Percentiles rank a stretch among this genome's conserved stretches.
Conservation (phyloP, 2,329 filamentous ascomycete genomes). For the Diaporthe sp. region DNA sequence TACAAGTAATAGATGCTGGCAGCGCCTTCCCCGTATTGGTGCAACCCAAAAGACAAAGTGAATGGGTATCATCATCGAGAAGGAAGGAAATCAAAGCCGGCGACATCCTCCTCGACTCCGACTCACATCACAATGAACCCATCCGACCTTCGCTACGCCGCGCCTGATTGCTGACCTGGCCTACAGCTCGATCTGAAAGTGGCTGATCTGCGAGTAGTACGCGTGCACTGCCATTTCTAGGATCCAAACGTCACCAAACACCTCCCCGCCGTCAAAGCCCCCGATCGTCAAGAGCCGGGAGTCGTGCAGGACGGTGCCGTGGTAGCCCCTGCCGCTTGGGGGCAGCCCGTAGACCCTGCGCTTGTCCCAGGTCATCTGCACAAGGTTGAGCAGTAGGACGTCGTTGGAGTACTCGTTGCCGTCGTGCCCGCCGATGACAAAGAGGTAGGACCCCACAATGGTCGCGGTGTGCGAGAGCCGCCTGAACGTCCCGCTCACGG, state of each 20-base stretch:
- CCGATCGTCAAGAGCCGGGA: slow-evolving; percentile 75
- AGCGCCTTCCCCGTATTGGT: neutral
- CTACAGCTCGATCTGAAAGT: slow-evolving; percentile 78
- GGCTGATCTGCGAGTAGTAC: slow-evolving; percentile 81
- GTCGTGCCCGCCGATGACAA: slow-evolving; percentile 79
- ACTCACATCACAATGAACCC: slow-evolving; percentile 1
- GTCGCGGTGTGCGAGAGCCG: slow-evolving; percentile 78
- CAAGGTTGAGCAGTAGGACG: slow-evolving; percentile 76
- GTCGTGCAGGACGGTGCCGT: slow-evolving; percentile 76
- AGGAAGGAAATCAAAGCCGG: slow-evolving; percentile 7
- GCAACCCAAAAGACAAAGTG: slow-evolving; percentile 7
- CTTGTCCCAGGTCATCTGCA: slow-evolving; percentile 82
- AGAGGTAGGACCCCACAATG: slow-evolving; percentile 78
- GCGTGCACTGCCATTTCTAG: slow-evolving; percentile 78
- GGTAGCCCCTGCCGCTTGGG: slow-evolving; percentile 76
- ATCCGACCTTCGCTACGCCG: neutral
- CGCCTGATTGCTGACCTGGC: slow-evolving; percentile 36
- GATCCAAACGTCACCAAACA: slow-evolving; percentile 77
- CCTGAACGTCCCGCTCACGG: slow-evolving; percentile 72
- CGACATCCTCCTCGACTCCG: neutral
- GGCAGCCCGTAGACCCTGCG: slow-evolving; percentile 74
- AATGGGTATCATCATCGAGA: slow-evolving; percentile 37
- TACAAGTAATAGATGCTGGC: neutral
- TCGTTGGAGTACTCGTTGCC: slow-evolving; percentile 79
- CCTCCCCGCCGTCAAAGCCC: slow-evolving; percentile 77